Base-by-base conservation (phyloP, 129 eudicot genomes). In the Solidago caesia region DNA sequence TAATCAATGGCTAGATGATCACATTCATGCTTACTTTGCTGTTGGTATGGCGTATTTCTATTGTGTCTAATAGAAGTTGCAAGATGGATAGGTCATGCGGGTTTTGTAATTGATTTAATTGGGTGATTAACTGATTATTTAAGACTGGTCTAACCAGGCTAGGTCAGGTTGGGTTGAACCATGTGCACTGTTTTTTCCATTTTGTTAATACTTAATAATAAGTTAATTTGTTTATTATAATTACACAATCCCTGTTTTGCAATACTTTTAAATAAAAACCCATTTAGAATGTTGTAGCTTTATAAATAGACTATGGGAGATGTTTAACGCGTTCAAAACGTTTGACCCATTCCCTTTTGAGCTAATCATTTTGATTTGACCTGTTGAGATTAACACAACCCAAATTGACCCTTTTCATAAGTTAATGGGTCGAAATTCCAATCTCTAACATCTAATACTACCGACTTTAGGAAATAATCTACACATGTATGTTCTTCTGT, bases 21-120 rank as follows among this genome's bases (percentile, higher is more conserved):
- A 93, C 81, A 90, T 93, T 70, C 98, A 90, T 90, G 92, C 98
- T 47, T 93, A 90, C 79, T 93, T 93, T 85, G 96, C 98, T 77
- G 97, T 93, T 76, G 98, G 98, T 93, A 79, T 46, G 69, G 5
- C 7, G 44, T 44, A 41, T 45, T 60, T 42, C 65, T 16, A 60
- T 70, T 61, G 29, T n/a, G 52, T 69, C 75, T 25, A 68, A 60
- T 41, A 55, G 26, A 55, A 16, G 60, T 55, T 21, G 27, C 60
- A 55, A 33, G 39, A 33, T 33, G 39, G 39, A 33, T 33, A 33
- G 39, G 39, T 33, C 39, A 2, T 33, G 39, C 39, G 39, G 39
- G 39, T 33, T 33, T 2, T 33, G 39, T 33, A 33, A 33, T 33
- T 33, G 39, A 33, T 33, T 33, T 33, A 33, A 33, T 0, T 33